These are phyloP conservation scores for Piromyces finnis DNA, from an alignment of 192 early-diverging fungal species.

Conservation along the genomic window DNA sequence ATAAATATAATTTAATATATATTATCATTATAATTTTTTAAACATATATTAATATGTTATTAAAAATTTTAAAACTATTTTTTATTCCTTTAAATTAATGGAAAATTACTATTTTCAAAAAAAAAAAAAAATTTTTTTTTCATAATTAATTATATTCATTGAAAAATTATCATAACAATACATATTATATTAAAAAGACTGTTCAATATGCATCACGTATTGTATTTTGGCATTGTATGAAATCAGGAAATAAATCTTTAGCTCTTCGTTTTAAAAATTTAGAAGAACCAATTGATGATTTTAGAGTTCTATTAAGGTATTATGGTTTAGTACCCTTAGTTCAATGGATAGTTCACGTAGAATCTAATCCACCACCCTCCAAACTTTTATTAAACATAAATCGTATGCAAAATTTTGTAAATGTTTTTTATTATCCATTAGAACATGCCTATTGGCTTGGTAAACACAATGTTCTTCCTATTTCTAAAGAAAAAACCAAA, in stretches of 20 bases:
- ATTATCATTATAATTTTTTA: too few relatives aligned
- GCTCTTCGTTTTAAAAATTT: constrained; percentile 61
- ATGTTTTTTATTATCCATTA: not conserved
- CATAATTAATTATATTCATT: too few relatives aligned
- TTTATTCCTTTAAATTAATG: too few relatives aligned
- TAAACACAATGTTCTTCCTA: not conserved
- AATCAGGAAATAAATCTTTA: constrained; percentile 29
- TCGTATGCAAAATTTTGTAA: not conserved
- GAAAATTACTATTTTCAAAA: too few relatives aligned
- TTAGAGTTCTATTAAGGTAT: constrained; percentile 80
- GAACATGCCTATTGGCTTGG: not conserved
- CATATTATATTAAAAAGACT: too few relatives aligned
- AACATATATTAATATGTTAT: too few relatives aligned
- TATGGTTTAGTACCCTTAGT: constrained; percentile 16
- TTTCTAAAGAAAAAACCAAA: not conserved
- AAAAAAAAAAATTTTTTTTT: too few relatives aligned
- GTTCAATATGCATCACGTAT: constrained; percentile 87
- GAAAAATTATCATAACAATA: too few relatives aligned
- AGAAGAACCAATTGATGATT: constrained; percentile 70
- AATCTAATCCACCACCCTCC: not conserved
- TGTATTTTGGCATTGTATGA: constrained; percentile 55
- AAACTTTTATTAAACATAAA: not conserved
- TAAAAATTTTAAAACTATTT: too few relatives aligned
- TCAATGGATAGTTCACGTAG: not conserved
- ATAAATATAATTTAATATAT: too few relatives aligned